A percentile compares a stretch with the other conserved stretches of the same genome.
Conservation (phyloP, 805 yeast genomes). For the Saccharomycopsis sp. region DNA sequence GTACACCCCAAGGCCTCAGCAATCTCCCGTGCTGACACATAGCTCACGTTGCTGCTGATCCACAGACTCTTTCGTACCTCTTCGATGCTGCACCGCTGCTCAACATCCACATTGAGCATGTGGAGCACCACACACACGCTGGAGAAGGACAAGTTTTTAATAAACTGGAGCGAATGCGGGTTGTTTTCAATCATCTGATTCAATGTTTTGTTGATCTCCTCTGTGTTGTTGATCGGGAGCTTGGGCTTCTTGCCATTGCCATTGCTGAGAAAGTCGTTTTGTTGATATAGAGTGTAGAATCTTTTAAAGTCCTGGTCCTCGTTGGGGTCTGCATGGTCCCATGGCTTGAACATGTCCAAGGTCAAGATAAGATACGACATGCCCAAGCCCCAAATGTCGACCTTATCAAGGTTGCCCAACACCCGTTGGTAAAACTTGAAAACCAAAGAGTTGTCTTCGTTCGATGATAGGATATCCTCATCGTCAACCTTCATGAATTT, state of each 20-base stretch:
- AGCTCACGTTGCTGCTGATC: no score
- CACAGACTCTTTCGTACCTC: conserved; percentile 10
- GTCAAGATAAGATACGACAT: conserved; percentile 15
- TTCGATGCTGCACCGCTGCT: background rate
- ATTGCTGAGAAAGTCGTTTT: conserved; percentile 1
- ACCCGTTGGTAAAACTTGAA: conserved; percentile 1
- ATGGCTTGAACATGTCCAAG: conserved; percentile 15
- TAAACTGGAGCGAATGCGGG: conserved; percentile 7
- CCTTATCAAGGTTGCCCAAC: conserved; percentile 1
- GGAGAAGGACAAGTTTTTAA: conserved; percentile 10
- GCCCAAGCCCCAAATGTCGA: conserved; percentile 19
- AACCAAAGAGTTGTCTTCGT: background rate
- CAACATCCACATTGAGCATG: conserved; percentile 14
- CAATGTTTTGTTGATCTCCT: conserved; percentile 15
- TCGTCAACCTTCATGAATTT: background rate
- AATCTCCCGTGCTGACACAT: no score
- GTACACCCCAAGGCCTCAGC: no score
- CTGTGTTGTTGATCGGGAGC: conserved; percentile 14
- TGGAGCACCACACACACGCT: conserved; percentile 7
- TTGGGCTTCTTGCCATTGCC: no score
- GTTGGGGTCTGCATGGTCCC: conserved; percentile 16
- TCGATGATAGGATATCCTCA: background rate
- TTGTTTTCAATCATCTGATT: conserved; percentile 13
- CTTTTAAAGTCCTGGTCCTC: conserved; percentile 13
- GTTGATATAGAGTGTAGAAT: conserved; percentile 1